Base-by-base conservation (phyloP, 495 filamentous ascomycete species). In the Annulohypoxylon maeteangense region DNA sequence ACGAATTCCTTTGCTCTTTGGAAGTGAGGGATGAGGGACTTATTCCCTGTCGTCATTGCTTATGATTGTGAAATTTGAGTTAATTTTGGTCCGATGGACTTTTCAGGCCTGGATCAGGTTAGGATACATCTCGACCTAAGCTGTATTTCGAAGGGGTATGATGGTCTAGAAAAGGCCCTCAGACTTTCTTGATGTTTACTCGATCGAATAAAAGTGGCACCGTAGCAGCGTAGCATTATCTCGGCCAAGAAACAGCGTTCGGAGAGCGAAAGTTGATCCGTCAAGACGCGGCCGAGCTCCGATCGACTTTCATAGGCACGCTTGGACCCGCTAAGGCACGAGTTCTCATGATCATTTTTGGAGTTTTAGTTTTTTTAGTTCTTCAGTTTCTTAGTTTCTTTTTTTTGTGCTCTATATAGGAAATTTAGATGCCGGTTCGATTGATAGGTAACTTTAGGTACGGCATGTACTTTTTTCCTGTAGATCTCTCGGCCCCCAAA, bases 21-120 rank as follows among this genome's bases (percentile, higher is more conserved):
- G 25, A 36, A 11, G 51, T 47, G 42, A 68, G 59, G 54, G 64
- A 72, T 72, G 59, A 67, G 69, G 58, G 59, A 68, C 69, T 72
- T 72, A 57, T 57, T 40, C 25, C 55, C 34, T 34, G 32, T 31
- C 23, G 38, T 44, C 50, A 20, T 51, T 25, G 23, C 4, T 20
- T 40, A 38, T 16, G 42, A 70, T 38, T 44, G 16, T 34, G 22
- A 47, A 44, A 60, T 45, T 47, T 70, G 67, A 64, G 53, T 59
- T 48, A 59, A 59, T 60, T 61, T 50, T 47, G 53, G 51, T 36
- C 16, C 40, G 4, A 31, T 40, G 12, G 4, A 29, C 27, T 29
- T 29, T 6, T 29, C 27, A 7, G 16, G 6, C 4, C 32, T 23
- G 18, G n/a, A 32, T 22, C 25, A 22, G 42, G 56, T 60, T 50